Base-by-base conservation (phyloP, 768 basidiomycete genomes). In the Chalciporus pseudorubinellus region DNA sequence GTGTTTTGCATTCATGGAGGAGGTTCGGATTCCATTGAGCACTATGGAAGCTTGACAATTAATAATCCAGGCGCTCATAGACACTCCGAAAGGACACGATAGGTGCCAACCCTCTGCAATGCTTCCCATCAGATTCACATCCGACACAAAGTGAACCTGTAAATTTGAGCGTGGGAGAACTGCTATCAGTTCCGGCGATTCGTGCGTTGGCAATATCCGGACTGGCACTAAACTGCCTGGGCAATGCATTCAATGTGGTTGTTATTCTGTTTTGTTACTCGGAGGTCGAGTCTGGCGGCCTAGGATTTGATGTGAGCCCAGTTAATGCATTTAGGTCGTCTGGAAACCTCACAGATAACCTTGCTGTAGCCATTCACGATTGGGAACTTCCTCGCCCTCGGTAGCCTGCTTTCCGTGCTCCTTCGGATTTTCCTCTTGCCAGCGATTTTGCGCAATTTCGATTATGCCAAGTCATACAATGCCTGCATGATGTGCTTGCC, bases 251-350 rank as follows among this genome's bases (percentile, higher is more conserved):
- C 57, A 82, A 85, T 46, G 80, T 81, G 6, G 76, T 84, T 4
- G 85, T 85, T 57, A 78, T 82, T 6, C 73, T 87, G n/a, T 83
- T 82, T 59, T 83, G 80, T 53, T 87, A 83, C 59, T 79, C 85
- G 3, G 72, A 81, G 14, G 62, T 86, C 14, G 51, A 70, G 31
- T 59, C 72, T 0, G 85, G 85, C 6, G 85, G 85, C 5, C 69
- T 87, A 7, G 72, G 72, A 4, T 79, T 84, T 50, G 71, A 77
- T 24, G 84, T 84, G 19, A 51, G 58, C 26, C 26, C n/a, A n/a
- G n/a, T n/a, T n/a, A 26, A 26, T 9, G 6, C 26, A 7, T 26
- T 26, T 9, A 7, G 26, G 3, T 7, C n/a, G n/a, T n/a, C n/a
- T n/a, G n/a, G n/a, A n/a, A 26, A 3, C 26, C 6, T 26, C 26